Conservation (phyloP, 2,329 filamentous ascomycete genomes). For the Cercospora sp. region DNA sequence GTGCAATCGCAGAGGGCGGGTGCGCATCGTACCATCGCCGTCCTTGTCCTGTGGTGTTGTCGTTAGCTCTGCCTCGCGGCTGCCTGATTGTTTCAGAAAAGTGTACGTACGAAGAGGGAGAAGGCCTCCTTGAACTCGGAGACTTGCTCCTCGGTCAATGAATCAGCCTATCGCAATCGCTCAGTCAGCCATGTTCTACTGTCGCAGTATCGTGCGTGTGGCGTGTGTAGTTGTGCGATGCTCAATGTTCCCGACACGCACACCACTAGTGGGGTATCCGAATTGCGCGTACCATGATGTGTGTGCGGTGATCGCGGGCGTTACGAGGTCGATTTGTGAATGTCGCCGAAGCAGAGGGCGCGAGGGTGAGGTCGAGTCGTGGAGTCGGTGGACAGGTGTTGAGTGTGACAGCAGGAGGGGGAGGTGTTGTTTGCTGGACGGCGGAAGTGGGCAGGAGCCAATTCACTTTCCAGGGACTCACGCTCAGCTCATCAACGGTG, state of each 20-base stretch:
- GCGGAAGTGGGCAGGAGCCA: slow-evolving; percentile 14
- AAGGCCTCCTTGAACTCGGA: slow-evolving; percentile 99
- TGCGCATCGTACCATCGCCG: slow-evolving; percentile 51
- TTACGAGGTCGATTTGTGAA: neutral
- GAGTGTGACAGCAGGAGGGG: slow-evolving; percentile 9
- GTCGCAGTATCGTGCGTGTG: neutral
- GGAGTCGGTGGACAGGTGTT: neutral
- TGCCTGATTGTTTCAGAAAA: slow-evolving; percentile 10
- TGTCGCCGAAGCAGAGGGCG: neutral
- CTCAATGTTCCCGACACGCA: slow-evolving; percentile 4
- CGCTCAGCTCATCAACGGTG: slow-evolving; percentile 10
- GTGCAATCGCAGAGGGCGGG: neutral
- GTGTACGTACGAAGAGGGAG: slow-evolving; percentile 90
- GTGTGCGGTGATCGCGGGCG: slow-evolving; percentile 12
- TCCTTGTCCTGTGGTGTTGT: slow-evolving; percentile 55
- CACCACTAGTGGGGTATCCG: slow-evolving; percentile 28
- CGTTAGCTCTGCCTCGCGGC: slow-evolving; percentile 27
- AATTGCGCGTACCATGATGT: slow-evolving; percentile 34
- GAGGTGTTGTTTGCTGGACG: slow-evolving; percentile 10
- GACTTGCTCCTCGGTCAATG: slow-evolving; percentile 99
- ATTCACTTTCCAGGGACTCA: slow-evolving; percentile 4
- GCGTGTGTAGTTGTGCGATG: neutral
- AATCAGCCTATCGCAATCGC: slow-evolving; percentile 71
- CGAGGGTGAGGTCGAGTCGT: neutral
- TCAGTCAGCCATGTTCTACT: slow-evolving; percentile 22